phyloP scores from a whole-genome alignment of 2,329 filamentous ascomycete genomes.

The Clonostachys solani region DNA sequence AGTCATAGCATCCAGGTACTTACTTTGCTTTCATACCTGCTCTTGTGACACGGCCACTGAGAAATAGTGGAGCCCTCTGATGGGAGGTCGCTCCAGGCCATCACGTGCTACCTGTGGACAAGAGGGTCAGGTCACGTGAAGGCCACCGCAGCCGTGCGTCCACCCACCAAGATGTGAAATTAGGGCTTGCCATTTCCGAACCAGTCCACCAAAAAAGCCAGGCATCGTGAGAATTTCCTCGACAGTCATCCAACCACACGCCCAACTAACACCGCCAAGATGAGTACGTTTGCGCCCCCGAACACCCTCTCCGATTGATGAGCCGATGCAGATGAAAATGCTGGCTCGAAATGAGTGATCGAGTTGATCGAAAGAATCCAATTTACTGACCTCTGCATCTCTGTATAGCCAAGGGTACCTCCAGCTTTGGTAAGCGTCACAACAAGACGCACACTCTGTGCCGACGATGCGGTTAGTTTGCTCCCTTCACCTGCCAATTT shows the following conservation, averaged over 20 bases:
- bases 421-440: slow-evolving; percentile 65
- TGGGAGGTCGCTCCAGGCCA: too few species aligned
- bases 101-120: too few species aligned
- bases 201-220: slow-evolving; percentile 30
- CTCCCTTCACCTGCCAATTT: background rate
- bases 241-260: slow-evolving; percentile 31
- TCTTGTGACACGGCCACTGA: too few species aligned
- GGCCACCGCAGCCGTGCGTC: slow-evolving; percentile 7
- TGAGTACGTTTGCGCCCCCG: slow-evolving; percentile 43
- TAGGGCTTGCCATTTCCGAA: slow-evolving; percentile 26
- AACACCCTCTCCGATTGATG: background rate
- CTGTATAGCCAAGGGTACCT: slow-evolving; percentile 51
- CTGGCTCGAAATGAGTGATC: background rate
- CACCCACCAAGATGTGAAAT: slow-evolving; percentile 15
- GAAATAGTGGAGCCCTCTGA: too few species aligned
- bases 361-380: background rate
- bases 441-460: slow-evolving; percentile 98
- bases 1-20: too few species aligned
- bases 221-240: slow-evolving; percentile 25
- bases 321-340: background rate
- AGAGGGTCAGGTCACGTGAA: slow-evolving; percentile 20
- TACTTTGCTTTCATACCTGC: too few species aligned
- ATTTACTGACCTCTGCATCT: background rate
- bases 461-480: slow-evolving; percentile 90
- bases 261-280: slow-evolving; percentile 45